Base-by-base conservation (phyloP, 345 rosid genomes). In the Ceriops zippeliana region DNA sequence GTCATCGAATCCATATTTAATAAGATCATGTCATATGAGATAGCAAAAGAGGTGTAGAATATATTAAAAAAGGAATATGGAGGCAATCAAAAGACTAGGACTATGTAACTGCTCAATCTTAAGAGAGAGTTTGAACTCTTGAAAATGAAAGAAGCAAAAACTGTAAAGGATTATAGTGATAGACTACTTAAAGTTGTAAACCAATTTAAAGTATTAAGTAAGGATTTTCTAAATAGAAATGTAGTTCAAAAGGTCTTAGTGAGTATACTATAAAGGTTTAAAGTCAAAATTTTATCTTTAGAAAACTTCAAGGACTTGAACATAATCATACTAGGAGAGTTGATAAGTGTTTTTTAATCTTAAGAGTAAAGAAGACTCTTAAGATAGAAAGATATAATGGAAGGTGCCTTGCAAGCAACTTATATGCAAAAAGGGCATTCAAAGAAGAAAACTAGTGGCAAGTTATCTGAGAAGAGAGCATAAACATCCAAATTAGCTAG, bases 1-100 rank as follows among this genome's bases (percentile, higher is more conserved):
- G 0, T 34, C 8, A 7, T 0, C 0, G 1, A 34, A 1, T 7
- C 37, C 1, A 34, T 34, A 0, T 7, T 7, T 1, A 7, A 34
- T 7, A 34, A 0, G 1, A 34, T 34, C 6, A 34, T 34, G 2
- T 0, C 1, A 7, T 7, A 1, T 7, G 9, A 34, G 7, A 34
- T 34, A 7, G 1, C 2, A 7, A 34, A 34, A 1, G 37, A 34
- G 1, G 8, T 2, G 0, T 34, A 0, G 1, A 0, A 34, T 7
- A 34, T 0, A 1, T 1, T 34, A 7, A 34, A 34, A 1, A 9
- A 34, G 1, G 37, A 34, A 1, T 1, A 34, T 34, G 37, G 2
- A 34, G 37, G 37, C 2, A 34, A 1, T 9, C 37, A 1, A 6
- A 34, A 34, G 6, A 7, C 8, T 34, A 34, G 10, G 6, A 34